Conservation (phyloP, 1,139 yeast species). For the Hansenula sp. region DNA sequence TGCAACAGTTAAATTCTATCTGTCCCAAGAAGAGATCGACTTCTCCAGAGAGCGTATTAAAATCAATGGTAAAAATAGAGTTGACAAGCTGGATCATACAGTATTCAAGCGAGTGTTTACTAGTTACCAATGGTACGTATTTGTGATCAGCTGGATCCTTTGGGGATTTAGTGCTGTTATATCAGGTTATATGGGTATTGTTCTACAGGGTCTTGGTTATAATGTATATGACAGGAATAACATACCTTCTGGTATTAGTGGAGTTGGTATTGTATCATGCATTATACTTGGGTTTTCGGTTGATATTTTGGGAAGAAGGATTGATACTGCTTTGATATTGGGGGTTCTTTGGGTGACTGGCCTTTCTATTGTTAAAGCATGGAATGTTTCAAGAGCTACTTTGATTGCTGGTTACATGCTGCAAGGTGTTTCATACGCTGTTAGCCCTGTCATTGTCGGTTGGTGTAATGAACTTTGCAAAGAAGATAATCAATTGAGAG, state of each 20-base stretch:
- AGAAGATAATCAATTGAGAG: constrained; percentile 18
- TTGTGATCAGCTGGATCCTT: too few species aligned
- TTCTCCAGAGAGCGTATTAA: too few species aligned
- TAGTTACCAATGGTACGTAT: too few species aligned
- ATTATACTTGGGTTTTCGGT: constrained; percentile 56
- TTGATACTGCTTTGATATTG: constrained; percentile 22
- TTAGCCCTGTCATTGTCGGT: constrained; percentile 13
- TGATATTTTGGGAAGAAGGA: constrained; percentile 54
- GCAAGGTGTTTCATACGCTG: constrained; percentile 13
- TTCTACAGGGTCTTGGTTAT: constrained; percentile 32
- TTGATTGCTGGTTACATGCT: constrained; percentile 13
- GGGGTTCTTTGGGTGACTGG: constrained; percentile 12
- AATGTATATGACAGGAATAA: constrained; percentile 37
- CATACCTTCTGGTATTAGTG: constrained; percentile 42
- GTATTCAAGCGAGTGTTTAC: too few species aligned
- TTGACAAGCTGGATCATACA: too few species aligned
- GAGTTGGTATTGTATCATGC: constrained; percentile 39
- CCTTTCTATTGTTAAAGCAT: constrained; percentile 10
- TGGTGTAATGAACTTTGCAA: constrained; percentile 19
- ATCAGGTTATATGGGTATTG: not conserved
- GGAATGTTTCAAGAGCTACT: constrained; percentile 15
- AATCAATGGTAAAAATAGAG: too few species aligned
- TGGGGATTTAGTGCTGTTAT: too few species aligned
- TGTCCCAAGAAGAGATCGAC: too few species aligned
- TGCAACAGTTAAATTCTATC: constrained; percentile 1